Percentiles rank a stretch among this genome's conserved stretches.
phyloP scores from a whole-genome alignment of 2,329 filamentous ascomycete genomes.

The Emericellopsis cladophorae region DNA sequence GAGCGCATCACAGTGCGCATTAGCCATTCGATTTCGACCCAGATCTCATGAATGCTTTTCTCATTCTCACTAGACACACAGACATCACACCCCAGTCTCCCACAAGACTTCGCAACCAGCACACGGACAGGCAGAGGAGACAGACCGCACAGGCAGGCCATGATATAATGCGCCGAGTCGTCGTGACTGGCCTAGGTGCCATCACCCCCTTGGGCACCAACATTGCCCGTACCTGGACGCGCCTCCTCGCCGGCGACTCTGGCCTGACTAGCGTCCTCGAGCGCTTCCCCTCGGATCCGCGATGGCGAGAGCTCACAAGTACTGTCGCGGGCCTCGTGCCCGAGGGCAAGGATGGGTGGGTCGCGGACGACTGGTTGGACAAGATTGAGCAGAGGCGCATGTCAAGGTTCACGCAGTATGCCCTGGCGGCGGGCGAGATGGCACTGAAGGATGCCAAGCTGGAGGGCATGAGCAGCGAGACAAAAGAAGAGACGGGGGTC shows the following conservation, averaged over 20 bases:
- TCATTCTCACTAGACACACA: too few species aligned
- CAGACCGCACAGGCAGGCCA: conserved; percentile 9
- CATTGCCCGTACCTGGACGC: conserved; percentile 64
- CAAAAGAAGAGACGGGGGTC: conserved; percentile 71
- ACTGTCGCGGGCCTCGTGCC: conserved; percentile 79
- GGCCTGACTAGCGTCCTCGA: conserved; percentile 65
- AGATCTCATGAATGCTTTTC: too few species aligned
- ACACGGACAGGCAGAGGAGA: too few species aligned
- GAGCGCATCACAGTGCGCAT: too few species aligned
- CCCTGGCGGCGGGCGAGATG: conserved; percentile 74
- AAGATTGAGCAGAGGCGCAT: conserved; percentile 56
- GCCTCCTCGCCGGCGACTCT: conserved; percentile 66
- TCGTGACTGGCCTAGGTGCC: conserved; percentile 73
- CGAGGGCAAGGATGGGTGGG: conserved; percentile 31
- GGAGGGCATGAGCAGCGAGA: conserved; percentile 45
- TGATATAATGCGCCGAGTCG: conserved; percentile 54
- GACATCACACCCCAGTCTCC: too few species aligned
- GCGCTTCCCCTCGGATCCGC: conserved; percentile 33
- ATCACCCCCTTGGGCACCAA: conserved; percentile 77
- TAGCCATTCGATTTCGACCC: too few species aligned
- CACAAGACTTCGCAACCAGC: too few species aligned
- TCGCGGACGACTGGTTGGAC: conserved; percentile 38
- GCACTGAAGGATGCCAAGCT: conserved; percentile 75
- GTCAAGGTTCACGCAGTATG: conserved; percentile 88
- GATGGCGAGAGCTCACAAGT: conserved; percentile 65